Base-by-base conservation (phyloP, 257 asterid species). In the Nyctanthes arbortristis region DNA sequence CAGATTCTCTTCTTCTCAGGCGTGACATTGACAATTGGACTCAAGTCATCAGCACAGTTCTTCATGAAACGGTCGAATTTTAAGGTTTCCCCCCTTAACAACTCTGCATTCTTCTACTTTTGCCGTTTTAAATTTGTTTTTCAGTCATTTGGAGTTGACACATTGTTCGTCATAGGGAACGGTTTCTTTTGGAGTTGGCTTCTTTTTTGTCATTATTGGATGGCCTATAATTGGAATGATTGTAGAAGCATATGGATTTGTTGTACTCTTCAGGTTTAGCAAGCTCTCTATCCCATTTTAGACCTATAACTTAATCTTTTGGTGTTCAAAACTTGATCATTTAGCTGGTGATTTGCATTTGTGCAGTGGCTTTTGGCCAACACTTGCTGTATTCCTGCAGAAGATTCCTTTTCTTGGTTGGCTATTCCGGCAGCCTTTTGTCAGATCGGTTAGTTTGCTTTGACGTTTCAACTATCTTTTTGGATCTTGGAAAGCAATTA, bases 301-400 rank as follows among this genome's bases (percentile, higher is more conserved):
- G 68, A 33, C 64, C 12, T 27, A 33, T 65, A 22, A 33, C 18
- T 22, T 11, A 54, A 61, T 52, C 10, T 66, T 35, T 39, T 34
- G 34, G 55, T 5, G 28, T 58, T 18, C 7, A 25, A 32, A 29
- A 10, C 12, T 55, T 47, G 52, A 66, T 56, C 76, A n/a, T n/a
- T n/a, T n/a, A n/a, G n/a, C 69, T 68, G 33, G 72, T 68, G 52
- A 33, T 68, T 57, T 29, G 5, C 34, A 45, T 70, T 67, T 63
- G 24, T 80, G 87, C 96, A 93, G 99, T 84, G 99, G 99, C 28
- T 93, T 93, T 84, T 93, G 97, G 99, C 99, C 99, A 7, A 91
- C 97, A 47, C 79, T 91, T 76, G 84, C 94, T 70, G 99, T 93
- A 67, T 93, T 91, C 58, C 79, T 93, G 81, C 97, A 91, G 73